These are phyloP conservation scores for Stagonosporopsis cucurbitacearum DNA, from an alignment of 2,329 filamentous ascomycete species.

Conservation along the genomic window DNA sequence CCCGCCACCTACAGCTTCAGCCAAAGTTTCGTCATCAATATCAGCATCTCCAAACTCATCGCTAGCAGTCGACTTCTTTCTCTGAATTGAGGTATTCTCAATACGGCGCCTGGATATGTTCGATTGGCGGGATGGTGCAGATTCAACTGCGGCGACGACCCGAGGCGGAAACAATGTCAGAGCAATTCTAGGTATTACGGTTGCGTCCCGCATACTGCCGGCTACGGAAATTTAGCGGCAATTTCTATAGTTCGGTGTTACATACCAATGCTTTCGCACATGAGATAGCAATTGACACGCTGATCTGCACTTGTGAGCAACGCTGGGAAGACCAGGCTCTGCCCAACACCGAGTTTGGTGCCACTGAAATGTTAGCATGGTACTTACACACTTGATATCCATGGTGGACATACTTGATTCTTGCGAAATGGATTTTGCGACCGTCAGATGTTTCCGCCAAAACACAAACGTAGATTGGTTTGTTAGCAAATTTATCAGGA, in stretches of 20 bases:
- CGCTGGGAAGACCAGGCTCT: conserved; percentile 66
- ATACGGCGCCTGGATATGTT: conserved; percentile 43
- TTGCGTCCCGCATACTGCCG: conserved; percentile 62
- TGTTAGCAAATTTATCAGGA: conserved; percentile 68
- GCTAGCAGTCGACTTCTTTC: conserved; percentile 22
- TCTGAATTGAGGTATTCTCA: conserved; percentile 19
- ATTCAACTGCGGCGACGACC: conserved; percentile 17
- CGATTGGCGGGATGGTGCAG: conserved; percentile 21
- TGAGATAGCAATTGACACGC: conserved; percentile 70
- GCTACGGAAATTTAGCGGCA: conserved; percentile 50
- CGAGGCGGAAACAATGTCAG: conserved; percentile 51
- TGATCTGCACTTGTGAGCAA: conserved; percentile 62
- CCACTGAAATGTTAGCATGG: conserved; percentile 59
- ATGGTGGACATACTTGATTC: conserved; percentile 57
- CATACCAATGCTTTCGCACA: conserved; percentile 82
- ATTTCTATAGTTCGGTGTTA: not conserved
- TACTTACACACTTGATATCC: not conserved
- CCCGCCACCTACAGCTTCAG: conserved; percentile 49
- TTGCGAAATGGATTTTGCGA: conserved; percentile 70
- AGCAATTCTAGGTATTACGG: conserved; percentile 59
- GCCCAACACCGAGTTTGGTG: conserved; percentile 66
- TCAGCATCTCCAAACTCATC: conserved; percentile 63
- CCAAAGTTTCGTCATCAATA: conserved; percentile 61
- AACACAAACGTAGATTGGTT: conserved; percentile 73
- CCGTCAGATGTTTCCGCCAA: conserved; percentile 76